Base-by-base conservation (phyloP, 1,284 basidiomycete species). In the Marasmius tenuissimus region DNA sequence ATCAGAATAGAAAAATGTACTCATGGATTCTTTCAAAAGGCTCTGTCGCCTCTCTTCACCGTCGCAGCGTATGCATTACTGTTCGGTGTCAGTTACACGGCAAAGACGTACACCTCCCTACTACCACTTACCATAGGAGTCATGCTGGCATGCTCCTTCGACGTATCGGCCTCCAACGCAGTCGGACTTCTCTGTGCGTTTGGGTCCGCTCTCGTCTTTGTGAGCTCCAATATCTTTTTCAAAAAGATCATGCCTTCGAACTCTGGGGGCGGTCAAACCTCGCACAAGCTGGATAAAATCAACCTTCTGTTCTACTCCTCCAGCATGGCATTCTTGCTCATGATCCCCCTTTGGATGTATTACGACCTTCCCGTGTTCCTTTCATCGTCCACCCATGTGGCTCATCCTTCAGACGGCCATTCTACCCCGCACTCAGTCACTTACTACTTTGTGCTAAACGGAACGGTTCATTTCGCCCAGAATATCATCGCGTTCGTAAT, bases 181-280 rank as follows among this genome's bases (percentile, higher is more conserved):
- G 77, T 91, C 52, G 96, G 96, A 18, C 78, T 98, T 27, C 76
- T 96, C 14, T 97, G 93, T 73, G 95, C 96, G 3, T 94, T 98
- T 70, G 95, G 95, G 42, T 97, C 94, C 14, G 96, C 96, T 27
- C 77, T 98, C 63, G 88, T 99, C 67, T 98, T 99, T 73, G 97
- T 99, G 57, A 94, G 93, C 63, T 96, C 96, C 67, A 99, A 99
- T 78, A 98, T 99, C 70, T 98, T 97, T 76, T 97, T 97, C 85
- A 99, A 99, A 78, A 98, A 98, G 81, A 89, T 99, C 63, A 91
- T 99, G 83, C 96, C 96, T 0, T 87, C 87, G 18, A 83, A 81
- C 54, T 71, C 79, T 10, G 75, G 72, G 40, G 70, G 72, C n/a
- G 74, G 75, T 9, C 76, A 80, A 59, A 64, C 75, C 1, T 77